phyloP scores from a whole-genome alignment of 257 asterid species.

The Agastache rugosa region DNA sequence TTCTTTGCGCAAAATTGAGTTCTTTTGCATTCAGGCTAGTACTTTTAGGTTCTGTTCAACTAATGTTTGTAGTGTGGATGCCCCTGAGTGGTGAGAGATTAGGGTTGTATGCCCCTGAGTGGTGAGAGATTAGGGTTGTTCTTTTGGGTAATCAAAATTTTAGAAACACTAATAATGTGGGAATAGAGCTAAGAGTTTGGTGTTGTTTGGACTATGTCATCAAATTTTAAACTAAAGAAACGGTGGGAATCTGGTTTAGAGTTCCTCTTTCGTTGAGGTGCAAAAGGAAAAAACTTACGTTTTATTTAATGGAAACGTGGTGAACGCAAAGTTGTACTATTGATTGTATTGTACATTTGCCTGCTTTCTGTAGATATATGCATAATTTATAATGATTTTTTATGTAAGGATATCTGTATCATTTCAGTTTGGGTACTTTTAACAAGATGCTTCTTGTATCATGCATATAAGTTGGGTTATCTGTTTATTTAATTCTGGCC shows the following conservation, averaged over 20 bases:
- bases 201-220: conserved; percentile 1
- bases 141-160: not conserved
- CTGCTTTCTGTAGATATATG: conserved; percentile 1
- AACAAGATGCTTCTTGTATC: not conserved
- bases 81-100: not conserved
- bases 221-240: not conserved
- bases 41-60: not conserved
- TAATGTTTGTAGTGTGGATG: not conserved
- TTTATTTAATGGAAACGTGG: not conserved
- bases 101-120: not conserved
- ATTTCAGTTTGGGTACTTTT: conserved; percentile 8
- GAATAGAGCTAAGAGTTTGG: not conserved
- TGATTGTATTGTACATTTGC: not conserved
- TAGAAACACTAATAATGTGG: not conserved
- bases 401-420: not conserved
- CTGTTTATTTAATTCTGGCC: not conserved
- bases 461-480: not conserved
- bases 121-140: not conserved
- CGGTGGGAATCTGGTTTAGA: not conserved
- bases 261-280: not conserved
- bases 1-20: conserved; percentile 5
- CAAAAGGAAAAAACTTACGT: not conserved
- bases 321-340: conserved; percentile 5
- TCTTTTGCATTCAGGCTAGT: not conserved
- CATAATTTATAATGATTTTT: not conserved